Percentiles rank a stretch among this genome's conserved stretches.
These are phyloP conservation scores for Ogataea corticis DNA, from an alignment of 805 yeast species.

Conservation along the genomic window DNA sequence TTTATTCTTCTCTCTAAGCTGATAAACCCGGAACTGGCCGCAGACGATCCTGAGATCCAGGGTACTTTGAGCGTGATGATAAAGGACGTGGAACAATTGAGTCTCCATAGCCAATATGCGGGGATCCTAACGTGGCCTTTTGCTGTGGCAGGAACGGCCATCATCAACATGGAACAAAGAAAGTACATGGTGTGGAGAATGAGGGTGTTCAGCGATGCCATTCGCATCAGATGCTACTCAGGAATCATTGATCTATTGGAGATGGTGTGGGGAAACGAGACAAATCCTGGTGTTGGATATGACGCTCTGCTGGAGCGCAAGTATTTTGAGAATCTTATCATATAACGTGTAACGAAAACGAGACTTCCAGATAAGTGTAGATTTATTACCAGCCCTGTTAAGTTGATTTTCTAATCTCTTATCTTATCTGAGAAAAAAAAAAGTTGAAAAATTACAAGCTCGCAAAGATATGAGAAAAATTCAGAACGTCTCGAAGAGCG, in stretches of 20 bases:
- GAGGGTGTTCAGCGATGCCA: slow-evolving; percentile 15
- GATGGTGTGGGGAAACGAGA: slow-evolving; percentile 16
- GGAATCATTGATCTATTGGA: slow-evolving; percentile 15
- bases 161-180: slow-evolving; percentile 6
- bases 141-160: slow-evolving; percentile 17
- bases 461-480: no score
- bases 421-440: no score
- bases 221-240: slow-evolving; percentile 8
- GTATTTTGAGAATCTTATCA: slow-evolving; percentile 3
- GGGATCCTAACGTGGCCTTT: slow-evolving; percentile 19
- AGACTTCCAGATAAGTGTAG: no score
- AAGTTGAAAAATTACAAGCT: no score
- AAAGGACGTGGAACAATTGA: slow-evolving; percentile 8
- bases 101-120: slow-evolving; percentile 13
- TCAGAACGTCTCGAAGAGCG: no score
- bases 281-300: slow-evolving; percentile 9
- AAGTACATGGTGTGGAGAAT: slow-evolving; percentile 15
- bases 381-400: no score
- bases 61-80: slow-evolving; percentile 1
- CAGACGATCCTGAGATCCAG: slow-evolving; percentile 10
- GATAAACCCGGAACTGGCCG: slow-evolving; percentile 12
- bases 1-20: slow-evolving; percentile 14
- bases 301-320: slow-evolving; percentile 12
- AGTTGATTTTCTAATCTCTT: no score
- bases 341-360: not conserved